A percentile compares a stretch with the other conserved stretches of the same genome.
Evolutionary conservation across 2,329 filamentous ascomycete species (phyloP).

Genomic region (Cytospora piceae): DNA sequence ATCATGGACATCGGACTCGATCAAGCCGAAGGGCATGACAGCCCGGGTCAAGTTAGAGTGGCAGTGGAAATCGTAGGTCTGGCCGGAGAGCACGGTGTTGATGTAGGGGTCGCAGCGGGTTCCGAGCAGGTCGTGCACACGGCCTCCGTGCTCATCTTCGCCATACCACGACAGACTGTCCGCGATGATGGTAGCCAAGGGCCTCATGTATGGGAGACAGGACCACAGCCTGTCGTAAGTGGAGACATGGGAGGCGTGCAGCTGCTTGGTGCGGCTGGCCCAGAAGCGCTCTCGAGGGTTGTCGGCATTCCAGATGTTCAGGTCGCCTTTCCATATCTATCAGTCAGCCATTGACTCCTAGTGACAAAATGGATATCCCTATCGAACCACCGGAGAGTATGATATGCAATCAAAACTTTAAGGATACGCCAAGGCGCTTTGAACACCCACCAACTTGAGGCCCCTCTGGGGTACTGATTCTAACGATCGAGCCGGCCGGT

Average conservation of each 20-base stretch:
- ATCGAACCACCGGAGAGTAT: not conserved
- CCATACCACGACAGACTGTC: slow-evolving; percentile 70
- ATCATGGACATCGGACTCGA: slow-evolving; percentile 78
- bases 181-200: slow-evolving; percentile 69
- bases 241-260: slow-evolving; percentile 75
- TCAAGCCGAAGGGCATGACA: slow-evolving; percentile 68
- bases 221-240: slow-evolving; percentile 78
- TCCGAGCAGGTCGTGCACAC: slow-evolving; percentile 78
- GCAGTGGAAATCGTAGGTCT: slow-evolving; percentile 79
- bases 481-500: slow-evolving; percentile 68
- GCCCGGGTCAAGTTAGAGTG: slow-evolving; percentile 81
- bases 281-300: slow-evolving; percentile 83
- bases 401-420: no score
- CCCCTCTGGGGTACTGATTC: slow-evolving; percentile 75
- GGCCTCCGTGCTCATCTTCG: slow-evolving; percentile 63
- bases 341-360: not conserved
- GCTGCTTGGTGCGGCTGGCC: slow-evolving; percentile 77
- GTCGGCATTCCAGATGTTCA: slow-evolving; percentile 79
- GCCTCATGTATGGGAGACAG: slow-evolving; percentile 75
- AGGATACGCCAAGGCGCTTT: not conserved
- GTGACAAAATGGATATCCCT: not conserved
- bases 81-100: slow-evolving; percentile 71
- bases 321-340: slow-evolving; percentile 57
- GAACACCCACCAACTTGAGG: slow-evolving; percentile 67
- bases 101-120: slow-evolving; percentile 87